A percentile compares a stretch with the other conserved stretches of the same genome.
These are phyloP conservation scores for Ascomycota sp. DNA, from an alignment of 2,329 filamentous ascomycete species.

Conservation along the genomic window DNA sequence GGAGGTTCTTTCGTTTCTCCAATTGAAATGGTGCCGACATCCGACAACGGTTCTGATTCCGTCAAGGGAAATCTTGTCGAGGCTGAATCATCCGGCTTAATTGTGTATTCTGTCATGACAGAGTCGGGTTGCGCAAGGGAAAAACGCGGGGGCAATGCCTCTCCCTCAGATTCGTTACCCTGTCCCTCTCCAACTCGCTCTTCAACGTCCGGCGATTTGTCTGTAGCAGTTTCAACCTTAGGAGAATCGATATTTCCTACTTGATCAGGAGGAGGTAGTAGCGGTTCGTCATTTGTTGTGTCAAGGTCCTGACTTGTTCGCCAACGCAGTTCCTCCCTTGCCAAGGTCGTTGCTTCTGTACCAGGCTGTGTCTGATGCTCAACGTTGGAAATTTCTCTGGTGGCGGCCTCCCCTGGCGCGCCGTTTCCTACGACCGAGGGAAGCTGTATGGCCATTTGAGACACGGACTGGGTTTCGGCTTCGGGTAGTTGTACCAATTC, in stretches of 20 bases:
- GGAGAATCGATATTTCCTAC: constrained; percentile 19
- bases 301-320: neutral
- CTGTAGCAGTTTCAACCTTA: constrained; percentile 8
- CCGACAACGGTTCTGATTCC: constrained; percentile 10
- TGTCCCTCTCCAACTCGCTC: constrained; percentile 9
- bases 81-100: constrained; percentile 18
- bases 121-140: constrained; percentile 11
- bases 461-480: constrained; percentile 4
- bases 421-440: constrained; percentile 12
- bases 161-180: constrained; percentile 3
- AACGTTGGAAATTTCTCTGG: constrained; percentile 8
- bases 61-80: constrained; percentile 11
- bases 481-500: too few species aligned
- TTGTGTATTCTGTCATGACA: constrained; percentile 15
- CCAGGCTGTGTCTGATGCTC: neutral
- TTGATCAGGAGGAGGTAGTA: constrained; percentile 18
- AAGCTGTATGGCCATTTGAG: constrained; percentile 11
- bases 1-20: constrained; percentile 6
- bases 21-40: constrained; percentile 6
- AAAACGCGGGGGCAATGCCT: constrained; percentile 5
- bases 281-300: constrained; percentile 4
- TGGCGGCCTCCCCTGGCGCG: constrained; percentile 7
- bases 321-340: neutral
- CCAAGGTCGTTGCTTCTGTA: neutral
- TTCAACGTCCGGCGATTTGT: constrained; percentile 7